A percentile compares a stretch with the other conserved stretches of the same genome.
Conservation (phyloP, 2,329 filamentous ascomycete genomes). For the Whalleya microplaca region DNA sequence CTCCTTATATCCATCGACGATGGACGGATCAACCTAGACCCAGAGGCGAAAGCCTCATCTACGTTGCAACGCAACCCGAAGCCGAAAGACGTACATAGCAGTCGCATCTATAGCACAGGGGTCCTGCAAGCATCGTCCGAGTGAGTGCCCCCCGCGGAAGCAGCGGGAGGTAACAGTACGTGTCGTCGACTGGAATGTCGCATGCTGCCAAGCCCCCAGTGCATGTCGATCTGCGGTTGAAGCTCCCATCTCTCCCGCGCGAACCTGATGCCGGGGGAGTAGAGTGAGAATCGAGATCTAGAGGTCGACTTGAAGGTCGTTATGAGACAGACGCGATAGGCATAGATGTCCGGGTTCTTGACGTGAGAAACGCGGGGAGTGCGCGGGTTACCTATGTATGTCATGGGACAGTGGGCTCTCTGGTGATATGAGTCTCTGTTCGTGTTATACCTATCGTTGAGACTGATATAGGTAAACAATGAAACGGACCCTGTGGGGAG, state of each 20-base stretch:
- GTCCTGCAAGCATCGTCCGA: constrained; percentile 2
- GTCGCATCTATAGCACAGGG: not conserved
- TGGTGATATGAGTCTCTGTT: not conserved
- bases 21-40: too few relatives aligned
- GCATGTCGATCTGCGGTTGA: constrained; percentile 14
- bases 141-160: constrained; percentile 8
- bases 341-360: not conserved
- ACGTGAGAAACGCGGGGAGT: not conserved
- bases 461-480: not conserved
- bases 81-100: not conserved
- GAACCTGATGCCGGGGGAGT: too few relatives aligned
- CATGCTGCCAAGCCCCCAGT: constrained; percentile 16
- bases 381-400: not conserved
- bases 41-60: not conserved
- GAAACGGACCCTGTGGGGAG: constrained; percentile 5
- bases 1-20: not conserved
- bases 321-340: not conserved
- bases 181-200: constrained; percentile 2
- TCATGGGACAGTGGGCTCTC: not conserved
- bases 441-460: not conserved
- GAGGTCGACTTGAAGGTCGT: too few relatives aligned
- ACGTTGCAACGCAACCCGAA: not conserved
- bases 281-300: too few relatives aligned
- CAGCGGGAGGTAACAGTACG: constrained; percentile 16
- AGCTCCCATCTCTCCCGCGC: not conserved